Evolutionary conservation across 805 yeast genomes (phyloP).

Genomic region (Blastobotrys muscicola): DNA sequence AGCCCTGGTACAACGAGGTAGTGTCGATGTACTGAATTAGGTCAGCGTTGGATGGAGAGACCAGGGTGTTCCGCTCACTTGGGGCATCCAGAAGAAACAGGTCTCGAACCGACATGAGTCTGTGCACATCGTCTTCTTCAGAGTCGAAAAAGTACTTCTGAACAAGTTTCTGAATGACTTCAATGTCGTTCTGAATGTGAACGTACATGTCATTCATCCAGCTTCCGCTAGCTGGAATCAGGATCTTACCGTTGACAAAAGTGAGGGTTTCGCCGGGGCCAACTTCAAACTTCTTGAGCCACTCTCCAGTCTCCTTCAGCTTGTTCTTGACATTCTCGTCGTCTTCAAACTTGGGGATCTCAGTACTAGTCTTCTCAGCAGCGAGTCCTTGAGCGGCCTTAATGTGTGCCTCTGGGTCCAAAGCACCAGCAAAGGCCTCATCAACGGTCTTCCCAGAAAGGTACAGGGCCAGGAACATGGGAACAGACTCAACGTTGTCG

Average conservation of each 20-base stretch:
- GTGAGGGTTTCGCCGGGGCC: conserved; percentile 42
- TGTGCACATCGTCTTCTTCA: conserved; percentile 18
- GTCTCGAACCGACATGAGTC: conserved; percentile 23
- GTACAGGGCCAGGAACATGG: not conserved
- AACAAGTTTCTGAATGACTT: conserved; percentile 16
- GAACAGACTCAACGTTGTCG: not conserved
- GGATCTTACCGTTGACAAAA: conserved; percentile 53
- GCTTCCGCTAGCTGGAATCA: conserved; percentile 8
- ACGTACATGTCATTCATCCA: conserved; percentile 12
- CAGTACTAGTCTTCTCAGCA: not conserved
- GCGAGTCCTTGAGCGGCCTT: not conserved
- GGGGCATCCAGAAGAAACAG: conserved; percentile 36
- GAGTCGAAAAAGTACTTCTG: conserved; percentile 12
- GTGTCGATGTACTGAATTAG: conserved; percentile 26
- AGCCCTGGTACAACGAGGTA: conserved; percentile 1
- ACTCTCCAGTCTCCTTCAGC: conserved; percentile 17
- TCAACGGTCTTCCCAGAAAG: conserved; percentile 10
- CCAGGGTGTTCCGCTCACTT: conserved; percentile 36
- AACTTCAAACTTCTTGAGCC: conserved; percentile 30
- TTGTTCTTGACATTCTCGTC: not conserved
- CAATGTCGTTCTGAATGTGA: conserved; percentile 41
- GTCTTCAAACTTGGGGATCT: not conserved
- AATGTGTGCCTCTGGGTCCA: not conserved
- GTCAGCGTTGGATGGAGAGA: conserved; percentile 40
- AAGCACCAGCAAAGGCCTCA: conserved; percentile 9